Percentiles rank a stretch among this genome's conserved stretches.
Evolutionary conservation across 805 yeast genomes (phyloP).

Genomic region (Candida insectalens): DNA sequence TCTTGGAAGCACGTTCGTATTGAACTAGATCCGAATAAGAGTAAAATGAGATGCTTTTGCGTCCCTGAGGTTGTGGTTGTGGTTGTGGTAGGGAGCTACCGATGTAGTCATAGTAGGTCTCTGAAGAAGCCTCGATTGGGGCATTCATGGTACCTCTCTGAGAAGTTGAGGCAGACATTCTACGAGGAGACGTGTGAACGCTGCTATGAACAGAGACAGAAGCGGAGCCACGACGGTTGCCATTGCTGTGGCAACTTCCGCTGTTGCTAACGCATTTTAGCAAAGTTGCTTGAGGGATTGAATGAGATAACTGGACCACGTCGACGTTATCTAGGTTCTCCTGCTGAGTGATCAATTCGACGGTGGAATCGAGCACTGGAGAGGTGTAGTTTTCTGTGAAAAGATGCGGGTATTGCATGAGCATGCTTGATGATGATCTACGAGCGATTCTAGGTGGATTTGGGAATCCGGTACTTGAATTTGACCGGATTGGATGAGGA

Average conservation of each 20-base stretch:
- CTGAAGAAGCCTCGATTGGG: not conserved
- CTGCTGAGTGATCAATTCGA: slow-evolving; percentile 48
- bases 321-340: slow-evolving; percentile 53
- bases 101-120: not conserved
- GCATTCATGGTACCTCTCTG: not conserved
- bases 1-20: slow-evolving; percentile 14
- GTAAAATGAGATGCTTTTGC: slow-evolving; percentile 23
- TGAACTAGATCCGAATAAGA: slow-evolving; percentile 24
- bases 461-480: not conserved
- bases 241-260: not conserved
- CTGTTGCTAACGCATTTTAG: slow-evolving; percentile 1
- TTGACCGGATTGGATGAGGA: not conserved
- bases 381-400: slow-evolving; percentile 62
- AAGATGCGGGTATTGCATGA: slow-evolving; percentile 14
- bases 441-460: not conserved
- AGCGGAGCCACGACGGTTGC: slow-evolving; percentile 1
- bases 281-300: slow-evolving; percentile 1
- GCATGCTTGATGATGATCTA: slow-evolving; percentile 1
- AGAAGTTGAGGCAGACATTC: not conserved
- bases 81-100: not conserved
- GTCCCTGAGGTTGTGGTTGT: slow-evolving; percentile 1
- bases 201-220: not conserved
- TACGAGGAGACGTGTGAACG: not conserved
- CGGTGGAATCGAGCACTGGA: slow-evolving; percentile 74
- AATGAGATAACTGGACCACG: slow-evolving; percentile 36